A percentile compares a stretch with the other conserved stretches of the same genome.
These are phyloP conservation scores for Selenicereus undatus DNA, from an alignment of 148 eudicot genomes.

Conservation along the genomic window DNA sequence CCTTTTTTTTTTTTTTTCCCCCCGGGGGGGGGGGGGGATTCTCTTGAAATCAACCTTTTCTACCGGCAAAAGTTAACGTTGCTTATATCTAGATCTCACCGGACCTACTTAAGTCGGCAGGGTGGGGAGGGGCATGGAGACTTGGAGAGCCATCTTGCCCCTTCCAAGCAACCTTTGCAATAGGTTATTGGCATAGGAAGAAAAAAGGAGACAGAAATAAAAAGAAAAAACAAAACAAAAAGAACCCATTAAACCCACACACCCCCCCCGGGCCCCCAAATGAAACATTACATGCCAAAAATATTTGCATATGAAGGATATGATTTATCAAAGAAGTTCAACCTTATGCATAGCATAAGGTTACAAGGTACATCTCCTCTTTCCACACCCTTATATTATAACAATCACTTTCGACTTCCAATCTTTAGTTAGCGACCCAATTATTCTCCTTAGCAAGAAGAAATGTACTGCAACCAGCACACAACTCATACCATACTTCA, in stretches of 20 bases:
- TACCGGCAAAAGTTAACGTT: no score
- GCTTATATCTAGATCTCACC: no score
- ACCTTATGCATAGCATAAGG: not conserved
- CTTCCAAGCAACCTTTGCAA: not conserved
- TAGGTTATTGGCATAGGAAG: not conserved
- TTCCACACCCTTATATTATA: not conserved
- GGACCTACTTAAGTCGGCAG: no score
- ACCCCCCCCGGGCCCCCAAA: no score
- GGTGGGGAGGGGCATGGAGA: no score
- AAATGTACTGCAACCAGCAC: not conserved
- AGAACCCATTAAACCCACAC: not conserved
- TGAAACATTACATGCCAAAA: not conserved
- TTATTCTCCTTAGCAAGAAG: not conserved
- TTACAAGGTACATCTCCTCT: conserved; percentile 2
- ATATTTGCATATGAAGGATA: not conserved
- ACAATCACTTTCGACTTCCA: not conserved
- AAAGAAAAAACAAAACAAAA: not conserved
- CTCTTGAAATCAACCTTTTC: no score
- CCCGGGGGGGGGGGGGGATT: no score
- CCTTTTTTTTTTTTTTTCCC: no score
- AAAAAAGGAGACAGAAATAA: not conserved
- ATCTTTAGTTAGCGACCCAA: not conserved
- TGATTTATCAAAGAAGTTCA: not conserved
- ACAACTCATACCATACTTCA: not conserved
- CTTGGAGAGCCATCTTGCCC: not conserved